These are phyloP conservation scores for Acmispon strigosus DNA, from an alignment of 306 rosid species.

Conservation along the genomic window DNA sequence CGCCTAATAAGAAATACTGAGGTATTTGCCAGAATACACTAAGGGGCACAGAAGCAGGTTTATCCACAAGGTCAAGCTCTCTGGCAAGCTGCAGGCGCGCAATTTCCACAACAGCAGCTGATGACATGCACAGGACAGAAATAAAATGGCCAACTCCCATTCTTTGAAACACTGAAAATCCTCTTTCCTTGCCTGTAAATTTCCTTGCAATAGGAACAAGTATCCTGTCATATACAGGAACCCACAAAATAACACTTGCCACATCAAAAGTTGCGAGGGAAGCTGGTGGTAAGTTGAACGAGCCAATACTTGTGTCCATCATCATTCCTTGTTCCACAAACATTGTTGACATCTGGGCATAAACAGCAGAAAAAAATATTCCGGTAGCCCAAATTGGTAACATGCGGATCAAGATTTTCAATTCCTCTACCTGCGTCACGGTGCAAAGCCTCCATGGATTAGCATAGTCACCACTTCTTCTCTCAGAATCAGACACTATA, in stretches of 20 bases:
- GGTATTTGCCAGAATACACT: constrained; percentile 81
- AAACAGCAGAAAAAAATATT: constrained; percentile 72
- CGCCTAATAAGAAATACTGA: constrained; percentile 75
- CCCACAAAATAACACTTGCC: constrained; percentile 76
- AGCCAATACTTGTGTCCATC: constrained; percentile 73
- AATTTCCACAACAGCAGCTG: constrained; percentile 79
- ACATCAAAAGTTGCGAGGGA: constrained; percentile 72
- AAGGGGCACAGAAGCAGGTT: constrained; percentile 57
- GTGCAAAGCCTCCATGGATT: constrained; percentile 87
- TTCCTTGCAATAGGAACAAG: constrained; percentile 71
- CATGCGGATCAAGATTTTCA: constrained; percentile 78
- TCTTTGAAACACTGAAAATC: constrained; percentile 66
- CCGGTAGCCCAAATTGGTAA: constrained; percentile 90
- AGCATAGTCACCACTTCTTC: constrained; percentile 37
- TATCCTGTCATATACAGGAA: constrained; percentile 65
- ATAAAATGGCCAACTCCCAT: constrained; percentile 76
- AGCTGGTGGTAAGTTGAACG: constrained; percentile 77
- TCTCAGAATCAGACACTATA: constrained; percentile 51
- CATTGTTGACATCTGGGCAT: constrained; percentile 90
- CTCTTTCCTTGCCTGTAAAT: constrained; percentile 65
- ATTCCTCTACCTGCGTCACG: constrained; percentile 87
- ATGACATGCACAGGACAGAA: constrained; percentile 70
- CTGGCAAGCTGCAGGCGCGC: constrained; percentile 50
- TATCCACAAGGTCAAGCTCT: constrained; percentile 54
- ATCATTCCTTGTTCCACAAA: constrained; percentile 84